Conservation (phyloP, 768 basidiomycete genomes). For the Wakefieldia striispora region DNA sequence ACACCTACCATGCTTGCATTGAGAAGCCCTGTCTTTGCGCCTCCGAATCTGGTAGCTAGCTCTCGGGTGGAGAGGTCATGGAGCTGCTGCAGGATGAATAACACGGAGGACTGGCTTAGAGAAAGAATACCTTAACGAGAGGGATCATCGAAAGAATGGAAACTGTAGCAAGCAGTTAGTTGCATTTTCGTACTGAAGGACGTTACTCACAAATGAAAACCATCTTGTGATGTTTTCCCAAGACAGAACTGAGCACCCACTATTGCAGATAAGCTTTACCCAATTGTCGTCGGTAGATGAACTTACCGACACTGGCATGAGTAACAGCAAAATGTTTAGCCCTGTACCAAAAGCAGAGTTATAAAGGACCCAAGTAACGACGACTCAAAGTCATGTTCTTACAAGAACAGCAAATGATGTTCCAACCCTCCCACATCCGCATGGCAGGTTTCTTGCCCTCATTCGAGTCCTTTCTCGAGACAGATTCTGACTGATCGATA, state of each 20-base stretch:
- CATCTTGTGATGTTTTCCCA: slow-evolving; percentile 48
- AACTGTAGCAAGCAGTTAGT: slow-evolving; percentile 36
- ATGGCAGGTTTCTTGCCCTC: slow-evolving; percentile 8
- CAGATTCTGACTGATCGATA: slow-evolving; percentile 1
- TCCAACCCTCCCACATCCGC: slow-evolving; percentile 50
- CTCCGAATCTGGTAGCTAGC: slow-evolving; percentile 72
- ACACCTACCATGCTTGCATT: slow-evolving; percentile 73
- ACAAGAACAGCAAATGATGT: slow-evolving; percentile 58
- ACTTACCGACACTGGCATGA: slow-evolving; percentile 69
- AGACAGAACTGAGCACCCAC: slow-evolving; percentile 55
- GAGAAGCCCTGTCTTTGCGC: slow-evolving; percentile 71
- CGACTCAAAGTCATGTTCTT: slow-evolving; percentile 16
- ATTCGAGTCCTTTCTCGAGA: neutral
- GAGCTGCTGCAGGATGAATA: slow-evolving; percentile 40
- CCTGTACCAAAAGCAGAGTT: slow-evolving; percentile 38
- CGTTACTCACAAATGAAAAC: slow-evolving; percentile 58
- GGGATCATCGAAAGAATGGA: slow-evolving; percentile 73
- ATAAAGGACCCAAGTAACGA: neutral
- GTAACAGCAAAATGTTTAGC: slow-evolving; percentile 64
- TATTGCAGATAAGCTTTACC: slow-evolving; percentile 24
- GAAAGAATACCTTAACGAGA: slow-evolving; percentile 58
- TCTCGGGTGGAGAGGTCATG: slow-evolving; percentile 78
- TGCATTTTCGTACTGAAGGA: neutral
- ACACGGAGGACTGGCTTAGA: neutral
- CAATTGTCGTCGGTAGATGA: neutral